Conservation (phyloP, 768 basidiomycete genomes). For the Rhizopogon roseolus region DNA sequence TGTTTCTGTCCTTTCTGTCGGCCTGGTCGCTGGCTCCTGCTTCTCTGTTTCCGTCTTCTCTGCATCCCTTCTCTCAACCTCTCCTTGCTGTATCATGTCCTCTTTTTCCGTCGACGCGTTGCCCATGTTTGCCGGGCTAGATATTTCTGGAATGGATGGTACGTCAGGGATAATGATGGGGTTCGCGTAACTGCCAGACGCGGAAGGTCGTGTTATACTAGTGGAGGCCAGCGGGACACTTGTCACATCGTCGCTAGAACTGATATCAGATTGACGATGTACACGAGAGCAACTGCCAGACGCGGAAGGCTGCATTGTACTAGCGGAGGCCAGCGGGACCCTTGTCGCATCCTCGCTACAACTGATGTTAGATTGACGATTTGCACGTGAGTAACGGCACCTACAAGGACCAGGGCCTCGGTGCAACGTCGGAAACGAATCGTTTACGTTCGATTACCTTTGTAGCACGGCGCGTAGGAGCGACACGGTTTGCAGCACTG, state of each 20-base stretch:
- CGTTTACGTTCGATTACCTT: background rate
- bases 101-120: background rate
- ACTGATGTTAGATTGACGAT: background rate
- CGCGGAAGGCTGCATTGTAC: too few species aligned
- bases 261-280: background rate
- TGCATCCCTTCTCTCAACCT: background rate
- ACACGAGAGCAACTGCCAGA: background rate
- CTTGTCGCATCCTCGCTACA: too few species aligned
- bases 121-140: background rate
- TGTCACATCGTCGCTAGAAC: background rate
- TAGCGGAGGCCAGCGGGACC: too few species aligned
- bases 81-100: too few species aligned
- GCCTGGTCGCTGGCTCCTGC: too few species aligned
- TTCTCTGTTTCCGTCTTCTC: background rate
- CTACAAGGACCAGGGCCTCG: background rate
- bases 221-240: background rate
- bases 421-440: background rate
- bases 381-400: background rate
- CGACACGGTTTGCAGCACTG: background rate
- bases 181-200: background rate
- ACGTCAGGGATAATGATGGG: background rate
- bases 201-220: background rate
- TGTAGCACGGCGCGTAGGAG: background rate
- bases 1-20: background rate
- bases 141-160: background rate